Evolutionary conservation across 768 basidiomycete genomes (phyloP).

Genomic region (Lactarius quietus): DNA sequence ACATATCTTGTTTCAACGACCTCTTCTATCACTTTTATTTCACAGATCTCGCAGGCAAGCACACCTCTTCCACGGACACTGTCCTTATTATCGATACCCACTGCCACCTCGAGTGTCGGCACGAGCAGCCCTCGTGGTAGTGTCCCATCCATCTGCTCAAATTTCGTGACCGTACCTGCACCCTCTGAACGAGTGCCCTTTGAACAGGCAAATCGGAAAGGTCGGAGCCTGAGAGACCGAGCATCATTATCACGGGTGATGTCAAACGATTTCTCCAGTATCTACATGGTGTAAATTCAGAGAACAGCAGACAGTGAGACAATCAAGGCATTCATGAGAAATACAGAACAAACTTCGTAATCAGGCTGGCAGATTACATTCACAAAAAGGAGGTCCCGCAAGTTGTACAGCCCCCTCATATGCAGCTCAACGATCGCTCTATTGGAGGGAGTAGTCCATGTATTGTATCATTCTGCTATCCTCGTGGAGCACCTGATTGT

Average conservation of each 20-base stretch:
- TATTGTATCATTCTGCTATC: slow-evolving; percentile 32
- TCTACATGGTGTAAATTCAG: slow-evolving; percentile 63
- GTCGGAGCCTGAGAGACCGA: slow-evolving; percentile 29
- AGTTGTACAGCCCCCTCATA: slow-evolving; percentile 1
- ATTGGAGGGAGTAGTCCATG: slow-evolving; percentile 35
- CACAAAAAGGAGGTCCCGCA: slow-evolving; percentile 24
- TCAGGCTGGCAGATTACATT: slow-evolving; percentile 39
- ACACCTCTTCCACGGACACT: slow-evolving; percentile 37
- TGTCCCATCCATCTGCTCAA: slow-evolving; percentile 46
- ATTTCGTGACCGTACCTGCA: slow-evolving; percentile 40
- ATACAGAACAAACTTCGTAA: slow-evolving; percentile 68
- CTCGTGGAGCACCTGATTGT: slow-evolving; percentile 25
- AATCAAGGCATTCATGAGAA: slow-evolving; percentile 56
- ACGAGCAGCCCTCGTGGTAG: slow-evolving; percentile 47
- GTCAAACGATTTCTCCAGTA: slow-evolving; percentile 49
- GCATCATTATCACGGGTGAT: slow-evolving; percentile 48
- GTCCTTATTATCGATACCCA: slow-evolving; percentile 33
- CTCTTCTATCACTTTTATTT: slow-evolving; percentile 28
- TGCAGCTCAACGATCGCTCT: slow-evolving; percentile 19
- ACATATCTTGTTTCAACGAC: slow-evolving; percentile 32
- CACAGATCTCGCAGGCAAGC: slow-evolving; percentile 33
- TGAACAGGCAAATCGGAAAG: no score
- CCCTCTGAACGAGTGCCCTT: background rate
- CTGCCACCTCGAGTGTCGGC: slow-evolving; percentile 46
- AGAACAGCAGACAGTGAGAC: slow-evolving; percentile 60